These are phyloP conservation scores for Boletus insuetus DNA, from an alignment of 768 basidiomycete species.

Conservation along the genomic window DNA sequence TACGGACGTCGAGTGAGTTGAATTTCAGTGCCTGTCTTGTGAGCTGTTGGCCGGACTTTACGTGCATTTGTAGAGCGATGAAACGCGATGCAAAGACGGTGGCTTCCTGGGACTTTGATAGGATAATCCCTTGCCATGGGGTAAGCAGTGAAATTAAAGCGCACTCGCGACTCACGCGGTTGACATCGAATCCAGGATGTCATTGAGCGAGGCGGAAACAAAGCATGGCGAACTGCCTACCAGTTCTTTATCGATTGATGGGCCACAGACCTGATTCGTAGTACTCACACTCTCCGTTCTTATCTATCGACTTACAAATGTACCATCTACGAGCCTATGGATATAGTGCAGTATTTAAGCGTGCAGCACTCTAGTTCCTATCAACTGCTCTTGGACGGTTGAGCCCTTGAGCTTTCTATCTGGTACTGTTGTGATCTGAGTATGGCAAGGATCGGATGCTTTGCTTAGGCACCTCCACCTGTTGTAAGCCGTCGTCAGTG, in stretches of 20 bases:
- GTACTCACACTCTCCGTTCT: neutral
- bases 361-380: no score
- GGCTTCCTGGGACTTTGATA: constrained; percentile 67
- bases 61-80: constrained; percentile 43
- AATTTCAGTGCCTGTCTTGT: neutral
- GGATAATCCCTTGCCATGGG: constrained; percentile 74
- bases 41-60: neutral
- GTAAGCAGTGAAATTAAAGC: constrained; percentile 27
- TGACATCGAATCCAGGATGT: constrained; percentile 42
- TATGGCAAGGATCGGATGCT: no score
- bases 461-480: no score
- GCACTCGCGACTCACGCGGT: neutral
- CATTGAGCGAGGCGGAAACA: constrained; percentile 58
- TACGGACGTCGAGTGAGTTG: constrained; percentile 30
- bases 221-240: constrained; percentile 50
- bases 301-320: neutral
- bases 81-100: constrained; percentile 62
- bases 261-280: neutral
- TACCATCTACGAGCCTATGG: neutral
- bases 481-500: no score
- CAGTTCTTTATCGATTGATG: constrained; percentile 26
- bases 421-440: no score
- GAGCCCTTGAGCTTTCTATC: no score
- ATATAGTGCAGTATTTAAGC: constrained; percentile 2
- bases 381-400: no score